Conservation (phyloP, 768 basidiomycete species). For the Leucogyrophana mollusca region DNA sequence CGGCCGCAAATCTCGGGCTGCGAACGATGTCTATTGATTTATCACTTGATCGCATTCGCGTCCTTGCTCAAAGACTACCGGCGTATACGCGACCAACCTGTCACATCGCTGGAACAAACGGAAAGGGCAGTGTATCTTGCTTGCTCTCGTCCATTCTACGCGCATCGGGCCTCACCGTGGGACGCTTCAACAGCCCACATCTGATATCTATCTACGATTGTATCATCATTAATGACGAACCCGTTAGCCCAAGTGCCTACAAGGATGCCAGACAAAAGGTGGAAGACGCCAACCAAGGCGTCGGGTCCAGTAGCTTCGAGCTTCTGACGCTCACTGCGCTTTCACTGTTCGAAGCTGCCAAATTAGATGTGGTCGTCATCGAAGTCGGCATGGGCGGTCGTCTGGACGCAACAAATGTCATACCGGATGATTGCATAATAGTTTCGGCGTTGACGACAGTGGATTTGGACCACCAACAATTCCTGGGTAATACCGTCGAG, state of each 20-base stretch:
- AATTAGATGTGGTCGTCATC: constrained; percentile 80
- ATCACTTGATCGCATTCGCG: constrained; percentile 55
- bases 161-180: constrained; percentile 56
- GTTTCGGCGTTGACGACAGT: constrained; percentile 84
- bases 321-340: constrained; percentile 82
- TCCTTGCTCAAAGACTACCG: constrained; percentile 53
- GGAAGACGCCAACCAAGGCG: constrained; percentile 41
- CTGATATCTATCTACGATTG: constrained; percentile 75
- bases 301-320: constrained; percentile 75
- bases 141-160: constrained; percentile 75
- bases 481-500: constrained; percentile 74
- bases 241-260: constrained; percentile 53
- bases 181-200: constrained; percentile 92
- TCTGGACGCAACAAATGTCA: constrained; percentile 89
- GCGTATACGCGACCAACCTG: constrained; percentile 75
- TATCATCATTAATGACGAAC: constrained; percentile 62
- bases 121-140: constrained; percentile 92
- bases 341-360: constrained; percentile 61
- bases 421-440: constrained; percentile 66
- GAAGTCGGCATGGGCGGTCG: constrained; percentile 97
- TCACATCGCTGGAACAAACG: constrained; percentile 95
- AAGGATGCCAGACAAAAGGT: constrained; percentile 43
- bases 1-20: no score
- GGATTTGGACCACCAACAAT: constrained; percentile 91
- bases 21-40: constrained; percentile 73